Base-by-base conservation (phyloP, 2,329 filamentous ascomycete species). In the Trichophyton mentagrophytes region DNA sequence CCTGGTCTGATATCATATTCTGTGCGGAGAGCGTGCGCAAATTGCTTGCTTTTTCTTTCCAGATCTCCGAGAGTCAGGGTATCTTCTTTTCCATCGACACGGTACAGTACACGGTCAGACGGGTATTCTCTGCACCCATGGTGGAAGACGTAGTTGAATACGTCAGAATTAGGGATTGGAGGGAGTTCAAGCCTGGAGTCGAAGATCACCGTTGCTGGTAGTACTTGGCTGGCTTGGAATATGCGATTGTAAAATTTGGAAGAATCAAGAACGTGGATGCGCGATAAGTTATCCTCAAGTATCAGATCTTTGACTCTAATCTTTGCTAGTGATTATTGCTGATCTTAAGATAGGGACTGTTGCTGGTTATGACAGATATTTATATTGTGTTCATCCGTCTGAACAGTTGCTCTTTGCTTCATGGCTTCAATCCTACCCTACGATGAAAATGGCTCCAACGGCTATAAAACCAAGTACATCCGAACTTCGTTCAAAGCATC, bases 121-220 rank as follows among this genome's bases (percentile, higher is more conserved):
- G 64, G 64, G 47, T 66, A 66, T 11, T 38, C 40, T 22, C 63
- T 49, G 58, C 61, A 60, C 17, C 57, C 57, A 38, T 57, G 36
- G 33, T 60, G 55, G 47, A 66, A 66, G 61, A 66, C 60, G 53
- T 65, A 66, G 38, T 53, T 64, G 61, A 65, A 65, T 25, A 64
- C 64, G 61, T 66, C 64, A 6, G 33, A 47, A 11, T 38, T 38
- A 25, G 57, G 57, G 5, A 49, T 6, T n/a, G 40, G 13, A n/a
- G 40, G 40, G 40, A 44, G 40, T 11, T 44, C 40, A 44, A 44
- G 40, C 15, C 15, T 44, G 11, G 40, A 44, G 3, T 44, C 15
- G 15, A 44, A 44, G 40, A 44, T 44, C 40, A 44, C 17, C 4
- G 13, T 44, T 15, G 40, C 40, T 40, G 40, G 40, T 6, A n/a